phyloP scores from a whole-genome alignment of 2,329 filamentous ascomycete genomes.

The Coniochaeta prunicola region DNA sequence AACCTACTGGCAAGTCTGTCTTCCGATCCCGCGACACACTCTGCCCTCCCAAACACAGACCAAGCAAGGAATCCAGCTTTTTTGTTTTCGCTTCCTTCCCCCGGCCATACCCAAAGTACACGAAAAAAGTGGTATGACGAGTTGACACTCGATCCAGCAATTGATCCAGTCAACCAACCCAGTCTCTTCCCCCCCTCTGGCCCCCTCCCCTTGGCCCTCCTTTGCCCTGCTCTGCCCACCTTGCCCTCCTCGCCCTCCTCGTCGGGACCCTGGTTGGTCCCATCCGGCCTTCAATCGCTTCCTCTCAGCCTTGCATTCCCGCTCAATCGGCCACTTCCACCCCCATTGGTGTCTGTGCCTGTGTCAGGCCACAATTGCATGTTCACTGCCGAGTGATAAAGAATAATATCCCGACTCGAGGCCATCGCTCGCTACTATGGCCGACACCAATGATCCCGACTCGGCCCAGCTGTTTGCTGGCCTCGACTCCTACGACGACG shows the following conservation, averaged over 20 bases:
- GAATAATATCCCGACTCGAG: background rate
- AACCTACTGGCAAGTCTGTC: too few relatives aligned
- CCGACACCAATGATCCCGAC: constrained; percentile 9
- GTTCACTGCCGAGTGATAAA: background rate
- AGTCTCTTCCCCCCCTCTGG: too few relatives aligned
- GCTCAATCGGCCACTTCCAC: background rate
- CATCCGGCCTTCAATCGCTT: background rate
- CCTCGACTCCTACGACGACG: constrained; percentile 13
- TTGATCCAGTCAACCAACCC: too few relatives aligned
- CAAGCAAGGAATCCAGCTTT: background rate
- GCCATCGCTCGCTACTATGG: constrained; percentile 10
- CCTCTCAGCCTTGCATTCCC: background rate
- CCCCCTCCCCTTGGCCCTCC: too few relatives aligned
- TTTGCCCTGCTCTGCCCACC: too few relatives aligned
- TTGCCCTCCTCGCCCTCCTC: too few relatives aligned
- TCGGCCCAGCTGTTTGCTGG: constrained; percentile 15
- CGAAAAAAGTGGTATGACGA: background rate
- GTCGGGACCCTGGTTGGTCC: background rate
- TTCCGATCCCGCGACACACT: background rate
- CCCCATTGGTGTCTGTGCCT: background rate
- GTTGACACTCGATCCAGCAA: background rate
- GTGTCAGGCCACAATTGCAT: constrained; percentile 4
- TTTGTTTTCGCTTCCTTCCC: background rate
- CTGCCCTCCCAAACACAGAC: background rate
- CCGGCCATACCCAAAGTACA: background rate